Conservation (phyloP, 306 rosid genomes). For the Begonia peltatifolia region DNA sequence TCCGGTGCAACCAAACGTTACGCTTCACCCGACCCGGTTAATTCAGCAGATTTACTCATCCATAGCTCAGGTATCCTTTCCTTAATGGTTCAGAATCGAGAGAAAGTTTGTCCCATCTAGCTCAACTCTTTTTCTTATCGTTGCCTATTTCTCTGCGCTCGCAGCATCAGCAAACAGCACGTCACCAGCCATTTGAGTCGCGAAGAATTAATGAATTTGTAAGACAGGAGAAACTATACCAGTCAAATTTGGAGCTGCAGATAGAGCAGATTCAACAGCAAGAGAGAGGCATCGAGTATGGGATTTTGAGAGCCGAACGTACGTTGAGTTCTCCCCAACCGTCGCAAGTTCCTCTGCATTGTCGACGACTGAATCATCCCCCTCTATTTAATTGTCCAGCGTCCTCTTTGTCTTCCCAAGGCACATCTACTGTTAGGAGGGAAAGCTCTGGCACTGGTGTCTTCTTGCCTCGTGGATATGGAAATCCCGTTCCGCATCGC, state of each 20-base stretch:
- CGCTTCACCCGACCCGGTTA: conserved; percentile 14
- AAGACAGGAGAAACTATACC: not conserved
- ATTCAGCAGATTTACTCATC: conserved; percentile 10
- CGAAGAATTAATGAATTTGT: not conserved
- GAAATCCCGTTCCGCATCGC: conserved; percentile 2
- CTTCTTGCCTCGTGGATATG: conserved; percentile 14
- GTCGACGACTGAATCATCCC: conserved; percentile 1
- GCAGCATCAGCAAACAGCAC: conserved; percentile 4
- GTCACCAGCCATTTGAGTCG: not conserved
- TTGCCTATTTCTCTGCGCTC: not conserved
- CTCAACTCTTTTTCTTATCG: not conserved
- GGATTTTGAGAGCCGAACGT: not conserved
- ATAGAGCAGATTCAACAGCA: not conserved
- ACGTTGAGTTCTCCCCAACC: not conserved
- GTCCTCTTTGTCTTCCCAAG: not conserved
- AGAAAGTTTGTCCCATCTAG: not conserved
- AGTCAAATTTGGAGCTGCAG: no score
- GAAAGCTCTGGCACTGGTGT: conserved; percentile 14
- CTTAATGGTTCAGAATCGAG: not conserved
- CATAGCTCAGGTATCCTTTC: conserved; percentile 14
- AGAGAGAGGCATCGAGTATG: not conserved
- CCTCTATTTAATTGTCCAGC: not conserved
- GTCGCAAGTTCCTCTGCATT: conserved; percentile 2
- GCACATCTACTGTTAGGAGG: conserved; percentile 5
- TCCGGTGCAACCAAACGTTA: not conserved